A percentile compares a stretch with the other conserved stretches of the same genome.
phyloP scores from a whole-genome alignment of 75 land plant genomes.

The Azolla pinnata region DNA sequence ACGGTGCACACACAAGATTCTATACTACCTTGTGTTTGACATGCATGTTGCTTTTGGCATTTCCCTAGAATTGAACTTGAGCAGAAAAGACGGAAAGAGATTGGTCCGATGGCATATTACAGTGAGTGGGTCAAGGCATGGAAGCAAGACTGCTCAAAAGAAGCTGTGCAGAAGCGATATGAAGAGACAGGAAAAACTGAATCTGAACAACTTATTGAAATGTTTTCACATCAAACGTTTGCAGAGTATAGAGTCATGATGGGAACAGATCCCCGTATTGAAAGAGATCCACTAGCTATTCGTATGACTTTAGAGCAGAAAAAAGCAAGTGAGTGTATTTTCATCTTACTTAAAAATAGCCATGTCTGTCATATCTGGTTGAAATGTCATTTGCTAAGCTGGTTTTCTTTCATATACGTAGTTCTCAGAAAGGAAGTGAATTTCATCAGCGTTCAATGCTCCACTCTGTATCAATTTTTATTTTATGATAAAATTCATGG shows the following conservation, averaged over 20 bases:
- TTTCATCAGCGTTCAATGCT: neutral
- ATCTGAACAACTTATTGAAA: constrained; percentile 57
- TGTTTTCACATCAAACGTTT: constrained; percentile 72
- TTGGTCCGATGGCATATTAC: constrained; percentile 85
- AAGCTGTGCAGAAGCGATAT: constrained; percentile 68
- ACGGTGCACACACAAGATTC: no score
- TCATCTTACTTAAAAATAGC: no score
- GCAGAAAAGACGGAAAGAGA: constrained; percentile 41
- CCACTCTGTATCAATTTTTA: neutral
- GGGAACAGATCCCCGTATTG: constrained; percentile 88
- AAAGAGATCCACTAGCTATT: constrained; percentile 81
- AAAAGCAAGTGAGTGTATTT: constrained; percentile 54
- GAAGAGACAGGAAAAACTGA: constrained; percentile 89
- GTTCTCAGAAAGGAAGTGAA: no score
- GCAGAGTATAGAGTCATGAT: constrained; percentile 81
- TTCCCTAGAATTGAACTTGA: constrained; percentile 69
- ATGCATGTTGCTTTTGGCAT: no score
- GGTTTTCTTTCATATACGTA: no score
- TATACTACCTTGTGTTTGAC: no score
- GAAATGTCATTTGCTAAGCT: neutral
- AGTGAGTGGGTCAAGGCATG: constrained; percentile 93
- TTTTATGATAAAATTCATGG: no score
- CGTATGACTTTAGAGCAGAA: constrained; percentile 67
- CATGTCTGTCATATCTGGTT: neutral
- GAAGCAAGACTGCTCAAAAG: constrained; percentile 73